Evolutionary conservation across 2,329 filamentous ascomycete genomes (phyloP), one percentile per base, ranked within the genome.

Genomic region (Nigrospora oryzae): DNA sequence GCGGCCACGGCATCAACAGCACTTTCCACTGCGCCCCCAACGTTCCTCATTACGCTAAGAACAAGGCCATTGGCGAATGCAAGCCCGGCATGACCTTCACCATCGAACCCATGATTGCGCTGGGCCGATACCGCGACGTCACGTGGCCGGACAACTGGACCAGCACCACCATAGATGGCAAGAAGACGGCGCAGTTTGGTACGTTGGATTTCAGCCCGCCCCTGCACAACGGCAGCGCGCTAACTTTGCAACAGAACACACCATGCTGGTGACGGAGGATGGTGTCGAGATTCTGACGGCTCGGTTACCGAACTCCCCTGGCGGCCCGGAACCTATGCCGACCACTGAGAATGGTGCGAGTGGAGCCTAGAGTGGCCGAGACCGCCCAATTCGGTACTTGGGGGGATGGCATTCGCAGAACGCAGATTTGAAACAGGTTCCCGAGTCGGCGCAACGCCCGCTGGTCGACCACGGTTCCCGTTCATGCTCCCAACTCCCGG

Each of bases 71-170:
- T 1, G 93, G 93, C 40, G 82, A 86, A 56, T 93, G 90, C 48
- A 96, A 96, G 70, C 84, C 88, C 0, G 93, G 93, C 44, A 96
- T 97, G 89, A 95, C 89, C 52, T 98, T 98, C 59, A 98, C 93
- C 1, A 98, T 98, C 49, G 93, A 98, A 69, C 93, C 93, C 14
- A 98, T 98, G 93, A 90, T 98, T 62, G 89, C 89, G 36, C 66
- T 96, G 45, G 93, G 93, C 47, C 90, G 87, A 49, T 87, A 95
- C 66, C 81, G 81, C 51, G 93, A 98, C 61, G 85, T 93, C 63
- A 97, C 89, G 0, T 98, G 93, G 93, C 93, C 93, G 0, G 93
- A 98, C 63, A 89, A 97, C 70, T 98, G 93, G 93, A 98, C 93
- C 1, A 95, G 89, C 65, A 87, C 88, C 5, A 98, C 93, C 0